These are phyloP conservation scores for Lycium barbarum DNA, from an alignment of 257 asterid species.

Conservation along the genomic window DNA sequence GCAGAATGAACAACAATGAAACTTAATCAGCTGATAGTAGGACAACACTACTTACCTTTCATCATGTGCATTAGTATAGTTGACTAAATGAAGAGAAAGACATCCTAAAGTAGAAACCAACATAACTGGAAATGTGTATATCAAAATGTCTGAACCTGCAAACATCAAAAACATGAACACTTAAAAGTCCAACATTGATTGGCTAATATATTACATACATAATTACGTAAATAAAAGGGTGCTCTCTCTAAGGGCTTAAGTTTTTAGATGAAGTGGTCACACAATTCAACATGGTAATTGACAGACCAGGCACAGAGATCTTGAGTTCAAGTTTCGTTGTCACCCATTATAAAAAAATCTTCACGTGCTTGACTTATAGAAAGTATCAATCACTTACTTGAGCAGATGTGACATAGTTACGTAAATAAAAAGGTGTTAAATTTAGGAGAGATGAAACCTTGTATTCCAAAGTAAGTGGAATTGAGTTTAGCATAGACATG, in stretches of 20 bases:
- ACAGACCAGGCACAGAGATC: neutral
- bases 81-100: constrained; percentile 63
- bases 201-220: neutral
- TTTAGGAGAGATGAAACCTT: constrained; percentile 48
- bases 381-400: neutral
- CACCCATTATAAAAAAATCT: neutral
- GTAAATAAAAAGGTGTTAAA: neutral
- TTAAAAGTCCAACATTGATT: neutral
- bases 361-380: neutral
- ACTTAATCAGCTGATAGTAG: neutral
- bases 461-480: constrained; percentile 74
- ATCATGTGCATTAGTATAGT: neutral
- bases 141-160: constrained; percentile 63
- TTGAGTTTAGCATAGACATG: constrained; percentile 39
- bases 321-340: neutral
- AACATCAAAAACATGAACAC: neutral
- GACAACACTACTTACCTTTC: neutral
- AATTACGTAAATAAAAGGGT: neutral
- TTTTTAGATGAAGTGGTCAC: neutral
- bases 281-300: neutral
- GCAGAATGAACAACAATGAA: neutral
- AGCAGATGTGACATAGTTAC: neutral
- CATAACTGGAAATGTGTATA: constrained; percentile 60
- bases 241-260: neutral
- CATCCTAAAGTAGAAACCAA: constrained; percentile 71